A percentile compares a stretch with the other conserved stretches of the same genome.
Conservation (phyloP, 2,329 filamentous ascomycete species). For the Didymella sp. region DNA sequence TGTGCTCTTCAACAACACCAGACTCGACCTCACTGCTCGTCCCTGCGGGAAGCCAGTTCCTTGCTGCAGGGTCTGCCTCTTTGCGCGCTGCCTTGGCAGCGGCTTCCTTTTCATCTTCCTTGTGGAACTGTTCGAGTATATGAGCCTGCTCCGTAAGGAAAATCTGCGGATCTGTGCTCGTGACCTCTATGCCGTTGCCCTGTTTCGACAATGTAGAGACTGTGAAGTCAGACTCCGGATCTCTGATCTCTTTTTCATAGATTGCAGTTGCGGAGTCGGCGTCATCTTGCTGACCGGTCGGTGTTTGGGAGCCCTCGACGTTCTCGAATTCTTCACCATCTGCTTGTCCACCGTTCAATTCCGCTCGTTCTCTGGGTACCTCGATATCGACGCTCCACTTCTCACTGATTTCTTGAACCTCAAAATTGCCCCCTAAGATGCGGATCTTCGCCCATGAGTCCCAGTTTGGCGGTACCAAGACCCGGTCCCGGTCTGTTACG, state of each 20-base stretch:
- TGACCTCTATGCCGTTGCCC: slow-evolving; percentile 63
- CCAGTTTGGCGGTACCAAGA: slow-evolving; percentile 95
- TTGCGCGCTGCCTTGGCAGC: slow-evolving; percentile 49
- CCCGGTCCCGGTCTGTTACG: slow-evolving; percentile 91
- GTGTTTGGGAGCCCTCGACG: slow-evolving; percentile 17
- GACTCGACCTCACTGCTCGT: slow-evolving; percentile 37
- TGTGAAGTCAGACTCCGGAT: slow-evolving; percentile 66
- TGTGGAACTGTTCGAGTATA: slow-evolving; percentile 70
- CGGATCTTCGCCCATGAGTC: slow-evolving; percentile 98
- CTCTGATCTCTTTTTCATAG: slow-evolving; percentile 81
- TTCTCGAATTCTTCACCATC: slow-evolving; percentile 22
- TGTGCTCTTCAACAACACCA: slow-evolving; percentile 65
- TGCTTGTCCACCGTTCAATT: slow-evolving; percentile 30
- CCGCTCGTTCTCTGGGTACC: slow-evolving; percentile 38
- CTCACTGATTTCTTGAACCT: slow-evolving; percentile 83
- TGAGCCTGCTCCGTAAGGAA: slow-evolving; percentile 80
- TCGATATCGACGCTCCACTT: slow-evolving; percentile 88
- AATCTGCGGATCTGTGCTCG: slow-evolving; percentile 75
- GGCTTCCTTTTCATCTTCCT: slow-evolving; percentile 65
- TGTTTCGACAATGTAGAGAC: slow-evolving; percentile 52
- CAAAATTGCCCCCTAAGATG: slow-evolving; percentile 87
- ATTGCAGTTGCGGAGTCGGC: slow-evolving; percentile 67
- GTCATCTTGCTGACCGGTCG: slow-evolving; percentile 18
- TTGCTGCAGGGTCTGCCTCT: slow-evolving; percentile 39
- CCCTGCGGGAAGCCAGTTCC: slow-evolving; percentile 21